Evolutionary conservation across 2,329 filamentous ascomycete genomes (phyloP).

Genomic region (Xylaria sp.): DNA sequence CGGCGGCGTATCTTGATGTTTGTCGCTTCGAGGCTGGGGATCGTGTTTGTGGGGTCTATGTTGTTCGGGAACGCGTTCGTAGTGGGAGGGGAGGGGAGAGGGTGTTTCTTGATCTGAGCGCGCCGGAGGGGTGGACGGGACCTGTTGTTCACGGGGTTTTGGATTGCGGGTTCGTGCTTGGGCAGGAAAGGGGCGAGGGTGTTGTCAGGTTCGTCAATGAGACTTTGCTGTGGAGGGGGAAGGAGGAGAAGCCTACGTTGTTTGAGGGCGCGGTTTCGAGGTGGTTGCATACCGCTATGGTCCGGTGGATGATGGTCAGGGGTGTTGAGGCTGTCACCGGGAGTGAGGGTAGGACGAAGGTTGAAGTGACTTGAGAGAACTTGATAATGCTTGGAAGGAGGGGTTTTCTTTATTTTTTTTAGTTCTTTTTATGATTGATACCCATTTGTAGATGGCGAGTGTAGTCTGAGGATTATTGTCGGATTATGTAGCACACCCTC

Average conservation of each 20-base stretch:
- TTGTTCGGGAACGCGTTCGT: slow-evolving; percentile 29
- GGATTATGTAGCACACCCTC: background rate
- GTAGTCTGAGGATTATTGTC: background rate
- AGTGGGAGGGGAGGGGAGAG: slow-evolving; percentile 11
- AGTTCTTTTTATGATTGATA: slow-evolving; percentile 15
- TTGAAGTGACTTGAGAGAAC: background rate
- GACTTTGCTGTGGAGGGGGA: slow-evolving; percentile 52
- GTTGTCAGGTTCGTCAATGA: slow-evolving; percentile 52
- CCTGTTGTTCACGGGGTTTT: slow-evolving; percentile 38
- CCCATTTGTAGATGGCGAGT: slow-evolving; percentile 3
- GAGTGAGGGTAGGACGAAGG: slow-evolving; percentile 1
- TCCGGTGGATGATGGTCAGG: slow-evolving; percentile 43
- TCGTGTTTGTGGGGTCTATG: slow-evolving; percentile 45
- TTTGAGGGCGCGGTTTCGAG: slow-evolving; percentile 40
- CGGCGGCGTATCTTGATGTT: slow-evolving; percentile 31
- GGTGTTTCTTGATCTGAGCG: slow-evolving; percentile 37
- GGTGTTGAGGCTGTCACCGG: slow-evolving; percentile 40
- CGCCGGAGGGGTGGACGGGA: slow-evolving; percentile 42
- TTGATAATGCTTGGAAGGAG: background rate
- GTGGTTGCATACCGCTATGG: slow-evolving; percentile 43
- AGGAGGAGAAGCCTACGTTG: slow-evolving; percentile 36
- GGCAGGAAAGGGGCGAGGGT: slow-evolving; percentile 50
- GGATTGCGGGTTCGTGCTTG: slow-evolving; percentile 47
- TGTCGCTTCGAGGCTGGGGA: slow-evolving; percentile 40
- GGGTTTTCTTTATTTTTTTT: background rate